Percentiles rank a stretch among this genome's conserved stretches.
These are phyloP conservation scores for Blastosporella zonata DNA, from an alignment of 1,284 basidiomycete genomes.

Conservation along the genomic window DNA sequence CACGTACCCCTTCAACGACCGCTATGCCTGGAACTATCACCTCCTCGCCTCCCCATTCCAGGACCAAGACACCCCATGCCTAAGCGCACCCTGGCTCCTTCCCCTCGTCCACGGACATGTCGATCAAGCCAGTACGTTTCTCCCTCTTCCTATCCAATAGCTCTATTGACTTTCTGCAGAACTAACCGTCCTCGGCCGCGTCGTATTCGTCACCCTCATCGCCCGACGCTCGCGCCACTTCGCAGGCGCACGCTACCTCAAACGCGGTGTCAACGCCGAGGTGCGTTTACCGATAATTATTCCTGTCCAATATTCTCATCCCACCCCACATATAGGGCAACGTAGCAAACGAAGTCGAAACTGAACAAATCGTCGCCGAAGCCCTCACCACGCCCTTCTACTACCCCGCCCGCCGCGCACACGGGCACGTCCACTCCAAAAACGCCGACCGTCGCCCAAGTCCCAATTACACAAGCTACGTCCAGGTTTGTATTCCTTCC, in stretches of 20 bases:
- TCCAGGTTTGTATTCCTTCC: slow-evolving; percentile 54
- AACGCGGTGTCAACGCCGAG: slow-evolving; percentile 92
- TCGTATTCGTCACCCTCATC: slow-evolving; percentile 92
- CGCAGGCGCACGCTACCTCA: slow-evolving; percentile 94
- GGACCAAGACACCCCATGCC: slow-evolving; percentile 35
- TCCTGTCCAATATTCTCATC: not conserved
- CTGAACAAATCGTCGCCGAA: slow-evolving; percentile 97
- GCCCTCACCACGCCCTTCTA: slow-evolving; percentile 91
- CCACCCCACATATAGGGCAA: slow-evolving; percentile 69
- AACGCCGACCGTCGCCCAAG: slow-evolving; percentile 50
- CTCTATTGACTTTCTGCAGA: slow-evolving; percentile 48
- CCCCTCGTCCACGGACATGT: slow-evolving; percentile 96
- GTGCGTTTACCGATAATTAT: too few relatives aligned
- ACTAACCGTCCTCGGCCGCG: slow-evolving; percentile 85
- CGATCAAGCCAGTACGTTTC: slow-evolving; percentile 90
- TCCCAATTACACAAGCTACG: slow-evolving; percentile 92
- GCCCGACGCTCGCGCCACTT: slow-evolving; percentile 93
- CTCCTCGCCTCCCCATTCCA: slow-evolving; percentile 74
- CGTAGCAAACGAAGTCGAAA: slow-evolving; percentile 99
- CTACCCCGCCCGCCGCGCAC: slow-evolving; percentile 48
- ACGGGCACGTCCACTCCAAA: slow-evolving; percentile 18
- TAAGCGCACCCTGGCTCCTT: slow-evolving; percentile 81
- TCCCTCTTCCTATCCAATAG: not conserved
- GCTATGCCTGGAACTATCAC: slow-evolving; percentile 96
- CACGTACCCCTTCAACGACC: slow-evolving; percentile 83